Evolutionary conservation across 208 protist genomes (phyloP).

Genomic region (Wallacemonas sp.): DNA sequence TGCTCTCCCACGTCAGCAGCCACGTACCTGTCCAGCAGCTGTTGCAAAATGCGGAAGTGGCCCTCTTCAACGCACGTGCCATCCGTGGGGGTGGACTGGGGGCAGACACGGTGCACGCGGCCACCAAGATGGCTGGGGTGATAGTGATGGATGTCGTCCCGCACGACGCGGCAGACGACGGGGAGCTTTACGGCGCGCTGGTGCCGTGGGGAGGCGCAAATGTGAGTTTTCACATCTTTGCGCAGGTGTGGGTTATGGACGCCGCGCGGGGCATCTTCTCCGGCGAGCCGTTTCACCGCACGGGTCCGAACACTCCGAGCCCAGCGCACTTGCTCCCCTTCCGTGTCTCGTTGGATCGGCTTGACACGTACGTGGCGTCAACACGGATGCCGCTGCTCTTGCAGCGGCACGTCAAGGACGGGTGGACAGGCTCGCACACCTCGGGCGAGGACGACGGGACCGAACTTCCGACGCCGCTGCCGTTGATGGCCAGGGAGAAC

Average conservation of each 20-base stretch:
- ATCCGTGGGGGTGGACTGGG: background rate
- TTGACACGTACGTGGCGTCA: too few species aligned
- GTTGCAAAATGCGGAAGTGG: background rate
- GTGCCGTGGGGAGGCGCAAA: background rate
- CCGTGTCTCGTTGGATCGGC: too few species aligned
- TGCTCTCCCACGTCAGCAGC: background rate
- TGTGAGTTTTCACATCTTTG: background rate
- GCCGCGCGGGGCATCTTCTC: background rate
- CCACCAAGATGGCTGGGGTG: background rate
- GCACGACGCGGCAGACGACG: too few species aligned
- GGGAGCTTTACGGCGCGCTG: background rate
- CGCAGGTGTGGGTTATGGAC: slow-evolving; percentile 5
- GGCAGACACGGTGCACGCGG: background rate
- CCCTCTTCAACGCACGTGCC: background rate
- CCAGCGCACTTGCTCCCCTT: background rate
- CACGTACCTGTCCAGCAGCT: slow-evolving; percentile 1
- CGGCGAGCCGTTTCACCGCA: background rate
- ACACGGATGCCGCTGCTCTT: background rate
- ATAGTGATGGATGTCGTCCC: background rate
- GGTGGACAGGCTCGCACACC: too few species aligned
- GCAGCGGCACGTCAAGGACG: too few species aligned
- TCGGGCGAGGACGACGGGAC: too few species aligned
- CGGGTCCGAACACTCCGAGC: background rate
- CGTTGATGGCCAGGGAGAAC: too few species aligned
- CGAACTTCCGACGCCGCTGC: too few species aligned